A percentile compares a stretch with the other conserved stretches of the same genome.
Conservation (phyloP, 1,139 yeast species). For the Yamadazyma diospyri region DNA sequence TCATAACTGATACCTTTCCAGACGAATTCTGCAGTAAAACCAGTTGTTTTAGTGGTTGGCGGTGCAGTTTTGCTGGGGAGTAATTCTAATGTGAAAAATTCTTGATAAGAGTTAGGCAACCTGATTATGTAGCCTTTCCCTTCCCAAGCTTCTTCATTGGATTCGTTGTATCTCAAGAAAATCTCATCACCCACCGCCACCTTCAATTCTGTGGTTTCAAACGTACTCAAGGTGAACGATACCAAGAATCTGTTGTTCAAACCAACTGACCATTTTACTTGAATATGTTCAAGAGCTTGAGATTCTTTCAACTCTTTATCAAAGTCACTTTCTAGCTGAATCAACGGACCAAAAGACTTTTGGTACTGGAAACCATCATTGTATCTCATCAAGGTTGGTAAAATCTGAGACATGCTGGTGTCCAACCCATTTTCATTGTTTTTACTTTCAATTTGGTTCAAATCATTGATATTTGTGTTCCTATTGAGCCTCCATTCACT, state of each 20-base stretch:
- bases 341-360: constrained; percentile 78
- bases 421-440: constrained; percentile 22
- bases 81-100: constrained; percentile 73
- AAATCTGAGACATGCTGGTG: constrained; percentile 45
- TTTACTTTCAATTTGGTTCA: constrained; percentile 10
- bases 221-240: constrained; percentile 63
- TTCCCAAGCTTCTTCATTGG: constrained; percentile 58
- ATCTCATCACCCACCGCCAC: constrained; percentile 89
- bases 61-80: constrained; percentile 43
- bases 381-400: constrained; percentile 74
- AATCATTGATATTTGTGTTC: constrained; percentile 63
- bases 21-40: constrained; percentile 81
- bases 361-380: constrained; percentile 86
- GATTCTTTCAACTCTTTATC: constrained; percentile 75
- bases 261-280: constrained; percentile 73
- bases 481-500: constrained; percentile 76
- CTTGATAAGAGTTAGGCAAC: constrained; percentile 66
- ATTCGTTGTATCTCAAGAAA: constrained; percentile 56
- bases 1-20: constrained; percentile 87
- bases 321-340: constrained; percentile 76
- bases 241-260: constrained; percentile 65
- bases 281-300: constrained; percentile 71
- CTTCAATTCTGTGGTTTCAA: constrained; percentile 62
- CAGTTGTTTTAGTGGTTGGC: constrained; percentile 64
- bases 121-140: constrained; percentile 69